Evolutionary conservation across 2,329 filamentous ascomycete species (phyloP).

Genomic region (Alternaria solani): DNA sequence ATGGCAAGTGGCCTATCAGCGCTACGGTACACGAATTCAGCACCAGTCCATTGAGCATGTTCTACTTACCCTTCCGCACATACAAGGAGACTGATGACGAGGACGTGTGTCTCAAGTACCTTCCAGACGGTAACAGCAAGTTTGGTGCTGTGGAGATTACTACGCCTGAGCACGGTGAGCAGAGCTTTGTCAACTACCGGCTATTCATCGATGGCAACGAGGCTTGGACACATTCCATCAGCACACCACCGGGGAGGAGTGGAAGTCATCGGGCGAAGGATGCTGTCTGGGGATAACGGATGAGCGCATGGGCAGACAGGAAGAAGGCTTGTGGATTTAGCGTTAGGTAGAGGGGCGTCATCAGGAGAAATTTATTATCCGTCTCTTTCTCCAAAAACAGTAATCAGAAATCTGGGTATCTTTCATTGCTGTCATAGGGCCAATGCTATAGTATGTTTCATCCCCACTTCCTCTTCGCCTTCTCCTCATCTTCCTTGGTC

Average conservation of each 20-base stretch:
- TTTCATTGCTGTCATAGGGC: background rate
- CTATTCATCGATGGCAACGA: slow-evolving; percentile 84
- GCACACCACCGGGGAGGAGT: slow-evolving; percentile 52
- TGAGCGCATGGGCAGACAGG: background rate
- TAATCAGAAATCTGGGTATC: background rate
- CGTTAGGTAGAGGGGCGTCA: background rate
- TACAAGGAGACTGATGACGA: slow-evolving; percentile 83
- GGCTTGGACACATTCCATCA: slow-evolving; percentile 70
- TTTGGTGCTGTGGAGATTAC: slow-evolving; percentile 85
- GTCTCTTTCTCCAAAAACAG: background rate
- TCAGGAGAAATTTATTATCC: background rate
- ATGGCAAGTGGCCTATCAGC: slow-evolving; percentile 61
- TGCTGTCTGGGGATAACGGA: slow-evolving; percentile 54
- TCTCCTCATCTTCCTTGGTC: slow-evolving; percentile 81
- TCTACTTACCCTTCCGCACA: slow-evolving; percentile 84
- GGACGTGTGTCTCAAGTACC: slow-evolving; percentile 86
- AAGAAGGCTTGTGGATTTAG: background rate
- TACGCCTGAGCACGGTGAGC: slow-evolving; percentile 67
- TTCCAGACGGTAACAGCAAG: slow-evolving; percentile 87
- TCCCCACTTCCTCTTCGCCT: slow-evolving; percentile 59
- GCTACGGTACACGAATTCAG: slow-evolving; percentile 83
- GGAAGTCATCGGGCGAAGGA: slow-evolving; percentile 55
- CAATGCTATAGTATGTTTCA: slow-evolving; percentile 5
- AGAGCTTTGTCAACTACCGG: slow-evolving; percentile 79
- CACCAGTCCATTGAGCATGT: slow-evolving; percentile 90